Evolutionary conservation across 2,329 filamentous ascomycete genomes (phyloP).

Genomic region (Cryphonectria radicalis): DNA sequence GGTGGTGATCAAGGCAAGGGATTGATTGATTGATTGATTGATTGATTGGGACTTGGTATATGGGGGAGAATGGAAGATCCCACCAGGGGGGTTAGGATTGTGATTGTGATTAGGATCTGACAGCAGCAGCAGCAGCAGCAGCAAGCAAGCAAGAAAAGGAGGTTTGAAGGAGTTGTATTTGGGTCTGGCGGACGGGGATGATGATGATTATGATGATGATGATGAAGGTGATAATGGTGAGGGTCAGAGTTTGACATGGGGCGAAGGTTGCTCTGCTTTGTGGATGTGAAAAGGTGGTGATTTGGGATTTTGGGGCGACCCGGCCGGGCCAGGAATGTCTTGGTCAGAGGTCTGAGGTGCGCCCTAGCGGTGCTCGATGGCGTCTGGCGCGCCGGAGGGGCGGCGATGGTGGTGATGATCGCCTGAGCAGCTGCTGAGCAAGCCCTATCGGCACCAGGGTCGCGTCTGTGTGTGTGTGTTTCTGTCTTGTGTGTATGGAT

Average conservation of each 20-base stretch:
- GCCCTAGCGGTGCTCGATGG: conserved; percentile 3
- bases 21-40: background rate
- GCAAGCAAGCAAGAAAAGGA: conserved; percentile 9
- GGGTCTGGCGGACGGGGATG: background rate
- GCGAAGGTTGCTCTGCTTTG: conserved; percentile 5
- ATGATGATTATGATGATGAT: background rate
- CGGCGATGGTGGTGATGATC: background rate
- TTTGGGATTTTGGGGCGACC: conserved; percentile 23
- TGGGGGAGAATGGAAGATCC: background rate
- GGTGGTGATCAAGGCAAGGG: conserved; percentile 4
- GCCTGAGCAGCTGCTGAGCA: background rate
- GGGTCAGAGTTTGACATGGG: background rate
- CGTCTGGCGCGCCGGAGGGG: background rate
- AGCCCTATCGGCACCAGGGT: background rate
- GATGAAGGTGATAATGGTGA: background rate
- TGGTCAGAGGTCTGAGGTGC: conserved; percentile 6
- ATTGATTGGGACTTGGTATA: background rate
- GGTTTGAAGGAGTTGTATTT: background rate
- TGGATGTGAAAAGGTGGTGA: conserved; percentile 12
- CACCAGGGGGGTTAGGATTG: background rate
- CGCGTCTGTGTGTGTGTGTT: background rate
- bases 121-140: background rate
- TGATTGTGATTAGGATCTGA: conserved; percentile 24
- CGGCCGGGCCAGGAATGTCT: conserved; percentile 10
- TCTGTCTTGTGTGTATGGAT: background rate